A percentile compares a stretch with the other conserved stretches of the same genome.
phyloP scores from a whole-genome alignment of 331 rosid species.

The Malus hybrid region DNA sequence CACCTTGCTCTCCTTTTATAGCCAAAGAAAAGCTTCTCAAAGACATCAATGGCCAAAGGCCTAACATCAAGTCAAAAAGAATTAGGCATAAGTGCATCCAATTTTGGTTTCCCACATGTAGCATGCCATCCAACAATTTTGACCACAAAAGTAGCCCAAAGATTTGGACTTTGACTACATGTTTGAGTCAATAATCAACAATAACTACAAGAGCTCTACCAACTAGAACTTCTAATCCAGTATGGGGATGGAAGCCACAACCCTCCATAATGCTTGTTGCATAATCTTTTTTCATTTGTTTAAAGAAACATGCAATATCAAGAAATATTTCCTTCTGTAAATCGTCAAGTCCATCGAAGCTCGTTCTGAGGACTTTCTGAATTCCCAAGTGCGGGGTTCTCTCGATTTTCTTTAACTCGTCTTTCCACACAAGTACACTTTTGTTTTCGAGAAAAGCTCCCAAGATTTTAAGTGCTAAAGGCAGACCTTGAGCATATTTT shows the following conservation, averaged over 20 bases:
- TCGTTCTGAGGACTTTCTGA: background rate
- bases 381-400: background rate
- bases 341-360: background rate
- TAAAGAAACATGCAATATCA: slow-evolving; percentile 11
- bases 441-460: background rate
- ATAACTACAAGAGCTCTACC: slow-evolving; percentile 1
- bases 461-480: slow-evolving; percentile 1
- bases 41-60: too few relatives aligned
- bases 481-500: too few relatives aligned
- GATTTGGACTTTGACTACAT: too few relatives aligned
- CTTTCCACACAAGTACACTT: background rate
- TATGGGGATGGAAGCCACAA: background rate
- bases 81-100: too few relatives aligned
- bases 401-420: background rate
- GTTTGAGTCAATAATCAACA: too few relatives aligned
- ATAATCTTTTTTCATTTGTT: fast-evolving
- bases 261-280: background rate
- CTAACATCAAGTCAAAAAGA: too few relatives aligned
- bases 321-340: background rate
- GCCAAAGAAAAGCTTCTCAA: too few relatives aligned
- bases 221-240: background rate
- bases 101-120: too few relatives aligned
- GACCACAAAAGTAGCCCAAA: too few relatives aligned
- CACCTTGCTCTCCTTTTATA: too few relatives aligned
- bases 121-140: too few relatives aligned